Percentiles rank a stretch among this genome's conserved stretches.
Conservation (phyloP, 2,329 filamentous ascomycete species). For the Zymoseptoria passerinii region DNA sequence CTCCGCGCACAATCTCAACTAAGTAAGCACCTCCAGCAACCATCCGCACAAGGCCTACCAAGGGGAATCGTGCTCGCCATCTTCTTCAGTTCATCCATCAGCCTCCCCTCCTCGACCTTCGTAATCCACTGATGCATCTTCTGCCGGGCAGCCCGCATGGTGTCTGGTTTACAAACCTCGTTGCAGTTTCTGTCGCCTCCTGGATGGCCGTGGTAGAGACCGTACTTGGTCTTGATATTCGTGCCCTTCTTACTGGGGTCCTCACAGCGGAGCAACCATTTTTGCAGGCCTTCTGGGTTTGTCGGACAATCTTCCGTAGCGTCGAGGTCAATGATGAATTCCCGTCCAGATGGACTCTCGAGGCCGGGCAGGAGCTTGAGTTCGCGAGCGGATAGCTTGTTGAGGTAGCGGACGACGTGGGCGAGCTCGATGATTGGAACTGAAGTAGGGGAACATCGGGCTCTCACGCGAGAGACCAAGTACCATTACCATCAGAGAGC, state of each 20-base stretch:
- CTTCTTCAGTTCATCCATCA: too few relatives aligned
- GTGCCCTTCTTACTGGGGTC: neutral
- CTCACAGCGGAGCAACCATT: neutral
- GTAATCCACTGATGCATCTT: too few relatives aligned
- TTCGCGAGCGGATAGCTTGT: neutral
- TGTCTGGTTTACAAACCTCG: too few relatives aligned
- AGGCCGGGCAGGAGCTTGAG: neutral
- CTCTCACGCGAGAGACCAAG: neutral
- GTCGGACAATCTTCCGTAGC: neutral
- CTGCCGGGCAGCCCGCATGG: too few relatives aligned
- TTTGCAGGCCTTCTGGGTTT: neutral
- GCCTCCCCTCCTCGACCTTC: too few relatives aligned
- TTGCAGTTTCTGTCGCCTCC: too few relatives aligned
- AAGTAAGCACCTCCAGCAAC: too few relatives aligned
- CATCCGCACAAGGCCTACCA: too few relatives aligned
- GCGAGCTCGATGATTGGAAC: neutral
- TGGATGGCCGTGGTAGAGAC: neutral
- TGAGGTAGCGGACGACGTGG: neutral
- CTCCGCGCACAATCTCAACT: too few relatives aligned
- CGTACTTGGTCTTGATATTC: neutral
- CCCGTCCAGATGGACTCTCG: neutral
- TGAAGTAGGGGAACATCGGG: neutral
- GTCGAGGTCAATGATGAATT: neutral
- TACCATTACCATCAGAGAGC: too few relatives aligned
- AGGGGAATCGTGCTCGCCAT: too few relatives aligned